Base-by-base conservation (phyloP, 176 grass and related monocot genomes). In the Bonia amplexicaulis region DNA sequence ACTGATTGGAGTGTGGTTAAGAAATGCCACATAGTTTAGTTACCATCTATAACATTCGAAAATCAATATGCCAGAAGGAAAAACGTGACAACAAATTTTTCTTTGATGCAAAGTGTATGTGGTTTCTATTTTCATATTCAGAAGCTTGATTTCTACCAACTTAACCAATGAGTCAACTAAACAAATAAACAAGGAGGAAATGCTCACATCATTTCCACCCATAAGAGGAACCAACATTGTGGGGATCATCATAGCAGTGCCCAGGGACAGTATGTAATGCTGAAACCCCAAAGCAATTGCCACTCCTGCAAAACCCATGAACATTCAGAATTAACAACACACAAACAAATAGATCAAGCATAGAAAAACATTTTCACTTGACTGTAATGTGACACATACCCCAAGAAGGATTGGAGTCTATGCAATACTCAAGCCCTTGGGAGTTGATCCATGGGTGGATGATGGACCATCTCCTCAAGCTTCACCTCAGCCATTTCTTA, bases 391-490 rank as follows among this genome's bases (percentile, higher is more conserved):
- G n/a, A 20, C 39, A 71, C 84, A 52, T 59, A 97, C 94, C 90
- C 95, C 95, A 98, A 3, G 95, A 91, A 12, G 95, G 95, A 69
- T 97, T 97, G 7, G 95, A 97, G 82, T 97, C 95, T 79, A 97
- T 97, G 93, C 95, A 97, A 78, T 97, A 97, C 85, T 97, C 95
- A 31, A 98, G 82, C 2, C 95, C 95, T 77, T 93, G 93, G 93
- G 25, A 98, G 87, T 58, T 98, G 95, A 86, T 98, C 95, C 93
- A 98, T 90, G 89, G 95, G 95, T 15, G 73, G 80, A 62, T 98
- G 93, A 57, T 74, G 82, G 47, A 87, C 86, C 78, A 82, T 86
- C 4, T 98, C 95, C 76, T 98, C 95, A 52, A 87, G 82, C 69
- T 98, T 98, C 55, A 90, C 80, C 63, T 98, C 95, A 7, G n/a